Conservation (phyloP, 2,329 filamentous ascomycete species). For the Pseudogymnoascus sp. region DNA sequence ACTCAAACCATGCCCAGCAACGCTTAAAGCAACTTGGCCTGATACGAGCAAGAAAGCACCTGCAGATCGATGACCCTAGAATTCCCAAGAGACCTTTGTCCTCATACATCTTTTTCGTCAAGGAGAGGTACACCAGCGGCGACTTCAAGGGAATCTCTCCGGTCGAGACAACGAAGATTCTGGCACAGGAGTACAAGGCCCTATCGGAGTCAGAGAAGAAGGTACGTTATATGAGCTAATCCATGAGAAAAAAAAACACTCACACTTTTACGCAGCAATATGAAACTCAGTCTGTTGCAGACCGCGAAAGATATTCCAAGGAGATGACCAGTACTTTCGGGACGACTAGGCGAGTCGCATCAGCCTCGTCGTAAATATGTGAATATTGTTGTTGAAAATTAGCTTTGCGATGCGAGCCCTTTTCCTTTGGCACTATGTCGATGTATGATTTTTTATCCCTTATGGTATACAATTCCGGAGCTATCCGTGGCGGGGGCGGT, state of each 20-base stretch:
- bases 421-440: background rate
- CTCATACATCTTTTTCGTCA: constrained; percentile 36
- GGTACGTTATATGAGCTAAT: constrained; percentile 25
- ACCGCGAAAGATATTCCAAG: background rate
- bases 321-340: background rate
- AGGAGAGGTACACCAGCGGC: constrained; percentile 36
- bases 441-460: constrained; percentile 4
- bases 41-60: constrained; percentile 10
- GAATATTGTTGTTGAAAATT: constrained; percentile 4
- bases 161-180: constrained; percentile 32
- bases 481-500: background rate
- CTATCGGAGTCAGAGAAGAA: constrained; percentile 39
- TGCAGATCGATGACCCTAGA: constrained; percentile 45
- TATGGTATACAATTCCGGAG: constrained; percentile 6
- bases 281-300: background rate
- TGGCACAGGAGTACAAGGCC: constrained; percentile 39
- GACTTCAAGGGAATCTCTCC: constrained; percentile 41
- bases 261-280: background rate
- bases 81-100: constrained; percentile 34
- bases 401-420: background rate
- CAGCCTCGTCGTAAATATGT: background rate
- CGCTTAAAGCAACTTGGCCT: constrained; percentile 15
- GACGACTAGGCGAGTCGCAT: background rate
- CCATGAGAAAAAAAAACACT: background rate
- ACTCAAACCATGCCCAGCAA: constrained; percentile 50